Evolutionary conservation across 306 rosid species (phyloP), one percentile per base, ranked within the genome.

Genomic region (Benincasa hispida): DNA sequence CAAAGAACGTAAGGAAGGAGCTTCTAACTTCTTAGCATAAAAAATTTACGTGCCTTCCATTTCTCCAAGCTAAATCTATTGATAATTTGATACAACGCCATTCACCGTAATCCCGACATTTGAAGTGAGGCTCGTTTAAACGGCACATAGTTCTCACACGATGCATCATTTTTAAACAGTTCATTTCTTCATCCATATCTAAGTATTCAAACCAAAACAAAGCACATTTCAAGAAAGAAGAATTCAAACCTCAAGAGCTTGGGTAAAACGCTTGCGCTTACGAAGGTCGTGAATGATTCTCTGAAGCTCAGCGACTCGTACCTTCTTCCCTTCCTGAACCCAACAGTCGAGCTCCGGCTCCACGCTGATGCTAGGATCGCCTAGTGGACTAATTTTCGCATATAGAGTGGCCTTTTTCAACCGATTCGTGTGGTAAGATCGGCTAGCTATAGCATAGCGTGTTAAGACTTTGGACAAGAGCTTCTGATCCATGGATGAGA

Each of bases 221-320:
- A 73, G 32, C 48, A 65, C 59, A 47, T 18, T 57, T 58, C 13
- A 24, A 25, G 48, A 63, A 19, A 25, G 34, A 56, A 72, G 51
- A 27, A 27, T 27, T 4, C 41, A 30, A 61, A 89, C 97, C 91
- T 93, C 83, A 4, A 91, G 92, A 35, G 96, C 93, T 55, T 93
- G 98, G 18, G 85, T 51, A 81, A 88, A 91, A 35, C 96, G 87
- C 59, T 79, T 84, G 54, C 96, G 92, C 79, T 90, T 93, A 76
- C 97, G 93, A 61, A 93, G 90, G 81, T 91, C 98, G 5, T 81
- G 91, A 82, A 93, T 34, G 78, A 93, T 87, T 68, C 94, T 92
- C 77, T 87, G 90, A 82, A 91, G 96, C 83, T 91, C 93, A 5
- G 78, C 91, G 75, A 91, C 81, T 2, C 86, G 72, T 41, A 91